Evolutionary conservation across 1,284 basidiomycete species (phyloP).

Genomic region (Pseudozyma thailandica): DNA sequence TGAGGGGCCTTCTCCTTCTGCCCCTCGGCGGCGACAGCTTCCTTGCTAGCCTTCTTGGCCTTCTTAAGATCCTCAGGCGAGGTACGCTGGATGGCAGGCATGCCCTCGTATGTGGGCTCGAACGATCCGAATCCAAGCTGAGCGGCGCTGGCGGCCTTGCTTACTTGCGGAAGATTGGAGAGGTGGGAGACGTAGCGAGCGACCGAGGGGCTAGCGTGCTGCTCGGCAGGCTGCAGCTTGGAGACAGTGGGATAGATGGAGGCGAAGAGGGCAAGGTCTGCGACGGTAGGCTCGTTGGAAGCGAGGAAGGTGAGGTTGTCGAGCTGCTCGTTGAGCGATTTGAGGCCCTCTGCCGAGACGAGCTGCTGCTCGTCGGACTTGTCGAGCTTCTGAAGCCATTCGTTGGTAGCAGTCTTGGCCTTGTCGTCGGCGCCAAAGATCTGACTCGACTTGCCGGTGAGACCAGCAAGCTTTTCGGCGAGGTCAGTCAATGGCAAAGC

Average conservation of each 20-base stretch:
- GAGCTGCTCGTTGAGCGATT: conserved; percentile 57
- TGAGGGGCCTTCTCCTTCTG: conserved; percentile 23
- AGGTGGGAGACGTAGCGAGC: conserved; percentile 66
- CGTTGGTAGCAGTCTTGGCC: conserved; percentile 32
- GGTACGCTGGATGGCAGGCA: conserved; percentile 60
- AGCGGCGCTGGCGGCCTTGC: conserved; percentile 36
- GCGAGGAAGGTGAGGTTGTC: conserved; percentile 57
- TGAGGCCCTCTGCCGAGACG: conserved; percentile 49
- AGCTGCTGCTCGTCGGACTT: conserved; percentile 44
- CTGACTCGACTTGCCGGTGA: conserved; percentile 42
- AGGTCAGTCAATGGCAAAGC: conserved; percentile 40
- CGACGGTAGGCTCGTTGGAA: conserved; percentile 58
- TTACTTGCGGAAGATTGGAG: conserved; percentile 54
- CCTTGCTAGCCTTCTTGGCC: conserved; percentile 61
- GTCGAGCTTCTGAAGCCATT: conserved; percentile 49
- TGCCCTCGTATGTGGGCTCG: conserved; percentile 63
- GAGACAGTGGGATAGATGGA: conserved; percentile 61
- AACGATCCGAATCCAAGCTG: conserved; percentile 54
- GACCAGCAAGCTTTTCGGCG: conserved; percentile 39
- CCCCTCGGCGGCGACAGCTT: conserved; percentile 29
- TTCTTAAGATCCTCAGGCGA: conserved; percentile 52
- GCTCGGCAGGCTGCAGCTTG: conserved; percentile 54
- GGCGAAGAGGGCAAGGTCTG: conserved; percentile 65
- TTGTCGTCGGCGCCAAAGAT: conserved; percentile 46
- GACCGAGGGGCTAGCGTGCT: conserved; percentile 63